Evolutionary conservation across 345 rosid genomes (phyloP), one percentile per base, ranked within the genome.

Genomic region (Raphanus raphanistrum): DNA sequence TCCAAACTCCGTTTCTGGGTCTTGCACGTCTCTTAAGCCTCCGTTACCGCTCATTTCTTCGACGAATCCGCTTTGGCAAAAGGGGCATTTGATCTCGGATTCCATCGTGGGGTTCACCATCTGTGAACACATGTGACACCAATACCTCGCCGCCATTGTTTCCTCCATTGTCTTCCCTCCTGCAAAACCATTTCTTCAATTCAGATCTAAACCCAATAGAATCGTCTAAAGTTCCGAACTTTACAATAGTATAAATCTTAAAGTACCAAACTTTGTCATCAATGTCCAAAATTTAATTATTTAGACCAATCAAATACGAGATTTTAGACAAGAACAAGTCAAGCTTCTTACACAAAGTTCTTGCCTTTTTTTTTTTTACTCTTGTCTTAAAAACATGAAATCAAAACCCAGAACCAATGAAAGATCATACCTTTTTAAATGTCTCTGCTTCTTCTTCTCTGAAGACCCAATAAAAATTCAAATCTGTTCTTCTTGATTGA

Each of bases 71-170:
- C 88, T 76, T 68, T 82, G 84, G 67, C 98, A 94, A 72, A 81
- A 67, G 6, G 98, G 97, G 82, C 98, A 94, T 80, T 89, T 94
- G 75, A 92, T 85, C 86, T 94, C 97, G 8, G 83, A 79, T 69
- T 89, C 97, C 82, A 83, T 72, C 45, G 80, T 29, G 8, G 95
- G 97, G 78, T 87, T 62, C 83, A 94, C 97, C 74, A 78, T 84
- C 73, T 74, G 93, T 36, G 83, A 79, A 83, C 98, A 94, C 89
- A 59, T 71, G 76, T 94, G 75, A 79, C 95, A 91, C 89, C 98
- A 93, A 33, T 80, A 88, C 12, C 75, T 83, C 58, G 81, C 72
- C 10, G 77, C 76, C 83, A 66, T 81, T 68, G 85, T 66, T 66
- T 87, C 94, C 79, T 81, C 92, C 94, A 90, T 41, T 88, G 75